Base-by-base conservation (phyloP, 1,139 yeast genomes). In the Debaryomycetaceae sp. region DNA sequence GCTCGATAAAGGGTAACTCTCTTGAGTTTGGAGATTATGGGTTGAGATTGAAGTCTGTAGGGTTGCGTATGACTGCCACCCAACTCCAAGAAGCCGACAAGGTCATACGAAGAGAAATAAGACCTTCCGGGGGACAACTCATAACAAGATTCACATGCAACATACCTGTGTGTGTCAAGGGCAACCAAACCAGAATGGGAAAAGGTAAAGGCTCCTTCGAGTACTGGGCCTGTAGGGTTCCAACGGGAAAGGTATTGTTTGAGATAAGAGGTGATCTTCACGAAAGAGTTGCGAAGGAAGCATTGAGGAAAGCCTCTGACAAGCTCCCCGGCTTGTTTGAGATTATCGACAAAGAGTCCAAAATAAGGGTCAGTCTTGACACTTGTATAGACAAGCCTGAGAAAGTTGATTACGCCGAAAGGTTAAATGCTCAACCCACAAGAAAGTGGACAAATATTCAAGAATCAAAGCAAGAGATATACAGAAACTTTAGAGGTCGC, bases 171-270 rank as follows among this genome's bases (percentile, higher is more conserved):
- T 91, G 97, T 68, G 82, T 88, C 47, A 93, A 93, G 71, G 99
- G 99, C 72, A 93, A 95, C 66, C 97, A 93, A 65, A 89, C 97
- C 17, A 93, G 99, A 83, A 93, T 93, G 99, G 99, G 99, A 75
- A 93, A 95, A 68, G 99, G 99, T 73, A 93, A 93, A 68, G 99
- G 99, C 67, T 84, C 95, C 0, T 91, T 93, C 62, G 96, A 90
- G 58, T 95, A 89, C 72, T 95, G 98, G 98, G 96, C 96, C 52
- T 87, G 84, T 38, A 81, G 99, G 58, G 93, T 93, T 17, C 96
- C 99, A 39, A 90, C 97, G 0, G 99, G 99, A 4, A 90, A 90
- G 60, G 83, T 93, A 41, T 73, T 90, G 34, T 90, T 91, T 62
- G 99, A 93, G 68, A 83, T 91, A 59, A 76, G 72, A 51, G 86